Conservation (phyloP, 495 filamentous ascomycete genomes). For the Xylaria grammica region DNA sequence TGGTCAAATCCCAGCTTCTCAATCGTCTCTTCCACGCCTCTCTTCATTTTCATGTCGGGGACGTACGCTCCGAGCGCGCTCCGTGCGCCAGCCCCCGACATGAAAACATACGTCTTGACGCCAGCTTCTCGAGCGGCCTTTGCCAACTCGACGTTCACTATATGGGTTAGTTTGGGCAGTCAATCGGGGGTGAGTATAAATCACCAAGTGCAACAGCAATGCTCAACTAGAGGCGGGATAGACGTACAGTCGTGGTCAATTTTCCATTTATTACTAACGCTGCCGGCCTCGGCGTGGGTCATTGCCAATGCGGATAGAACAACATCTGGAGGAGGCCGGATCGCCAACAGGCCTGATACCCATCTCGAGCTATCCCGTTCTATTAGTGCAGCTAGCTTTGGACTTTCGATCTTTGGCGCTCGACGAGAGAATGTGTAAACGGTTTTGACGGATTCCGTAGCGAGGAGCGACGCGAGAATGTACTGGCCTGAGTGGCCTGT, state of each 20-base stretch:
- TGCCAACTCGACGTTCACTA: neutral
- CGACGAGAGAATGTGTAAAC: conserved; percentile 5
- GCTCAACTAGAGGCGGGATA: too few relatives aligned
- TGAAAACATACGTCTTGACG: neutral
- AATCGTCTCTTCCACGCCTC: conserved; percentile 70
- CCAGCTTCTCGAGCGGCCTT: neutral
- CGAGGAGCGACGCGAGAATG: neutral
- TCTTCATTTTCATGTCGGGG: conserved; percentile 67
- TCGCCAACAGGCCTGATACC: neutral
- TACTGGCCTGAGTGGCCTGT: conserved; percentile 2
- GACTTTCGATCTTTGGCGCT: conserved; percentile 9
- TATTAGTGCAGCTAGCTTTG: neutral
- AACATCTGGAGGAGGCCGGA: neutral
- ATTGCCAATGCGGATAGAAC: neutral
- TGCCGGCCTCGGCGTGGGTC: neutral
- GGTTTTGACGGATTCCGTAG: conserved; percentile 2
- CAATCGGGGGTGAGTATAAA: too few relatives aligned
- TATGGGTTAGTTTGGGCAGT: neutral
- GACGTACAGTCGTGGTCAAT: neutral
- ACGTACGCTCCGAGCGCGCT: neutral
- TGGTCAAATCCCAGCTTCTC: conserved; percentile 69
- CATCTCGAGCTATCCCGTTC: neutral
- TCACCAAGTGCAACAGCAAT: too few relatives aligned
- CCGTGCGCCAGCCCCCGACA: neutral
- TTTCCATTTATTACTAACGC: neutral